Base-by-base conservation (phyloP, 495 filamentous ascomycete genomes). In the Aspergillus carlsbadensis region DNA sequence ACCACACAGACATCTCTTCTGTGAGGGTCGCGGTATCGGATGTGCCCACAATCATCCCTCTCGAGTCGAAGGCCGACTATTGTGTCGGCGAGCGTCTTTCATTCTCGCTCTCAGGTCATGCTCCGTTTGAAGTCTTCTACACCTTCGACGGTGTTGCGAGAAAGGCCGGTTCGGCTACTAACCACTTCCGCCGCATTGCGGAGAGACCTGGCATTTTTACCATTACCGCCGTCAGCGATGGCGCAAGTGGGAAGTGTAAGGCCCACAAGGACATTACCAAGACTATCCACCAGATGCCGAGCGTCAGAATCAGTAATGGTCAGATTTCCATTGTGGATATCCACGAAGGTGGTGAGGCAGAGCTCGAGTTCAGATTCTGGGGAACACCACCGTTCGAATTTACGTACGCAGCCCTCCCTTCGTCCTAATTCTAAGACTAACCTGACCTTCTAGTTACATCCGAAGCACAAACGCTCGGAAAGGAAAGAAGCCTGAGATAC, bases 381-480 rank as follows among this genome's bases (percentile, higher is more conserved):
- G 94, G 94, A 41, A 93, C 91, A 10, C 94, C 94, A 56, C 94
- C 94, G 10, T 98, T 98, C 65, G 92, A 97, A 71, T 98, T 97
- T 69, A 96, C 92, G 71, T 86, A 72, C 70, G 82, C 78, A 48
- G 15, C 33, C 14, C 21, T 37, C 31, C 15, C 34, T 42, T 47
- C 13, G 5, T 34, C 29, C 31, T 15, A 29, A 29, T 35, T 10
- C 11, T 13, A 47, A 18, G 31, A 36, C 52, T 48, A 54, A 53
- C 54, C 64, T 48, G 65, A 17, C 29, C 26, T 18, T 22, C 47
- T 58, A 85, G 82, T 41, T 97, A 94, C 65, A 97, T 93, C 29
- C 81, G 94, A 59, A 92, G 88, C 69, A 89, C 89, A 37, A 96
- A 94, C 68, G 83, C 81, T 15, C 80, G 78, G 55, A 90, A 86